These are phyloP conservation scores for Phytophthora uliginosa DNA, from an alignment of 352 stramenopile genomes.

Conservation along the genomic window DNA sequence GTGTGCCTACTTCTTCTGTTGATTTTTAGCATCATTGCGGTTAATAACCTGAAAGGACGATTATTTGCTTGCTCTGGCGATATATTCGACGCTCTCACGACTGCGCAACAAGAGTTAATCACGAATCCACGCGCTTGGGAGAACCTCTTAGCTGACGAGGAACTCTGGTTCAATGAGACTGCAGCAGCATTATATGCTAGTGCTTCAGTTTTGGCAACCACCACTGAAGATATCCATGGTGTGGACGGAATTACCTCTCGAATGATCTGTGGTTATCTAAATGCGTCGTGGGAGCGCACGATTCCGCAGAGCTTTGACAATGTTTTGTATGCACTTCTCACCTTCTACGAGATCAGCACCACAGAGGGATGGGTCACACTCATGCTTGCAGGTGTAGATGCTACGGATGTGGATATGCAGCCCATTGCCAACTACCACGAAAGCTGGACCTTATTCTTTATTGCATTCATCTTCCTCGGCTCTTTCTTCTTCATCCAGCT, in stretches of 20 bases:
- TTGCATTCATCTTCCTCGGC: constrained; percentile 90
- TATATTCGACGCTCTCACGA: constrained; percentile 54
- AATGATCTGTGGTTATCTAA: constrained; percentile 52
- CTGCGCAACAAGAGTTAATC: constrained; percentile 45
- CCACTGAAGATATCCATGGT: constrained; percentile 8
- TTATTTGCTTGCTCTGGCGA: constrained; percentile 70
- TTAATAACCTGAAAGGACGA: constrained; percentile 93
- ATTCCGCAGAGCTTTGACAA: constrained; percentile 88
- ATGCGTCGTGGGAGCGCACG: constrained; percentile 50
- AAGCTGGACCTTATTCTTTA: constrained; percentile 87
- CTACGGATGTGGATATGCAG: constrained; percentile 90
- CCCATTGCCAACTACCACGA: constrained; percentile 77
- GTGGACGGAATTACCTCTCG: constrained; percentile 48
- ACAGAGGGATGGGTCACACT: constrained; percentile 91
- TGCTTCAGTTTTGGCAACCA: constrained; percentile 2
- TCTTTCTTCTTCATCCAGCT: constrained; percentile 94
- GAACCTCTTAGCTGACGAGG: constrained; percentile 50
- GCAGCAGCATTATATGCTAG: constrained; percentile 18
- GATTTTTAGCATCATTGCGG: constrained; percentile 94
- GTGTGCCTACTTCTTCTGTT: constrained; percentile 86
- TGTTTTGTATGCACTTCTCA: constrained; percentile 59
- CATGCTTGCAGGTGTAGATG: constrained; percentile 90
- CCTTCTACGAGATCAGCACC: constrained; percentile 93
- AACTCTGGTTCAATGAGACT: constrained; percentile 52
- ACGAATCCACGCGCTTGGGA: constrained; percentile 55